Evolutionary conservation across 2,329 filamentous ascomycete genomes (phyloP).

Genomic region (Acephala macrosclerotiorum): DNA sequence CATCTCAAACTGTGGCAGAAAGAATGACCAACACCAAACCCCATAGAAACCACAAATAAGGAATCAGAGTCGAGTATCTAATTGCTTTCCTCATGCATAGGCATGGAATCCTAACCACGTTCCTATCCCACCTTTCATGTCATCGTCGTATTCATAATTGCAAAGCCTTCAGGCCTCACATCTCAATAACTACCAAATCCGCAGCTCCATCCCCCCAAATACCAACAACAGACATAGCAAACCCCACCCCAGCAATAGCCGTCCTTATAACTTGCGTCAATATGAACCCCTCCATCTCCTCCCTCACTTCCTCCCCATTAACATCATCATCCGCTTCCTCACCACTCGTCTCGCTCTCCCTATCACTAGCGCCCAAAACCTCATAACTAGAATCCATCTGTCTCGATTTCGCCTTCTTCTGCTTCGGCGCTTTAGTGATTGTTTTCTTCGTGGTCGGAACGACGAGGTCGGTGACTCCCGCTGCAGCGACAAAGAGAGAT

Average conservation of each 20-base stretch:
- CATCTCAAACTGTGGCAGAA: background rate
- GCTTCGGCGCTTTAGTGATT: constrained; percentile 30
- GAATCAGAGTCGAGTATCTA: constrained; percentile 30
- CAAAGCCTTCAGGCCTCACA: constrained; percentile 27
- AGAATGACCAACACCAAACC: constrained; percentile 9
- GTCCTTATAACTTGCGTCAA: constrained; percentile 62
- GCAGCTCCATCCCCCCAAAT: constrained; percentile 70
- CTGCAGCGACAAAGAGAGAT: constrained; percentile 67
- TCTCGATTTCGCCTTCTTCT: constrained; percentile 30
- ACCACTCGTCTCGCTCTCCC: constrained; percentile 55
- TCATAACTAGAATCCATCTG: constrained; percentile 76
- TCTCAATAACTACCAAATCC: constrained; percentile 40
- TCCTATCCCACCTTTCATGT: constrained; percentile 1
- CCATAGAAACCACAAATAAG: constrained; percentile 19
- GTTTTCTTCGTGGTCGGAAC: constrained; percentile 29
- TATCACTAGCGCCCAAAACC: constrained; percentile 56
- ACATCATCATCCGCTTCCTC: constrained; percentile 57
- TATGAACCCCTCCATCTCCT: constrained; percentile 61
- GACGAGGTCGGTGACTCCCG: constrained; percentile 50
- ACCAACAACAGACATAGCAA: constrained; percentile 67
- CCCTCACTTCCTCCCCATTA: constrained; percentile 69
- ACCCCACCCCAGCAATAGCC: constrained; percentile 61
- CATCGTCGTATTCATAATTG: background rate
- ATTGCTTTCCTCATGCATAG: constrained; percentile 4
- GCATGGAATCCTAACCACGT: background rate